A percentile compares a stretch with the other conserved stretches of the same genome.
These are phyloP conservation scores for Gigaspora rosea DNA, from an alignment of 192 early-diverging fungal genomes.

Conservation along the genomic window DNA sequence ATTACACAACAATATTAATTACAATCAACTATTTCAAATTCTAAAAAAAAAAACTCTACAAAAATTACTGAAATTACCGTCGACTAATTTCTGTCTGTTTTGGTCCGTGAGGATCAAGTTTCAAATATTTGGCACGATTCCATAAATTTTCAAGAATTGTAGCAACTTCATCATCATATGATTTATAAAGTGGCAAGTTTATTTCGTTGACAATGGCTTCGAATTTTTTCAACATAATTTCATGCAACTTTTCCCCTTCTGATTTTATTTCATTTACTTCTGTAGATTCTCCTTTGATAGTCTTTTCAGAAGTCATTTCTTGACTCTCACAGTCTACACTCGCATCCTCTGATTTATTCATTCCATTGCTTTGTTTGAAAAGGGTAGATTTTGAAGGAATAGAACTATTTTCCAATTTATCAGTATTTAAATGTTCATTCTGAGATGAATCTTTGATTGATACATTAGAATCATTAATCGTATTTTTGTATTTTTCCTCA, in stretches of 20 bases:
- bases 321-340: too few species aligned
- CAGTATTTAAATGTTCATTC: neutral
- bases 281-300: neutral
- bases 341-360: too few species aligned
- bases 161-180: conserved; percentile 77
- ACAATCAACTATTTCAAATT: neutral
- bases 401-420: neutral
- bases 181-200: conserved; percentile 84
- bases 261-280: neutral
- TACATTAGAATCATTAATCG: neutral
- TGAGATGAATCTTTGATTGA: neutral
- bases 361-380: too few species aligned
- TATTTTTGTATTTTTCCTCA: neutral
- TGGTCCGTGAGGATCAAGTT: conserved; percentile 87
- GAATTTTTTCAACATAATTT: conserved; percentile 52
- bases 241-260: conserved; percentile 6
- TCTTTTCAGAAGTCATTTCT: neutral
- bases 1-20: neutral
- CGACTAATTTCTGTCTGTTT: conserved; percentile 73
- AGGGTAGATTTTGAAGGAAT: too few species aligned
- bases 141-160: conserved; percentile 72
- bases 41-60: neutral
- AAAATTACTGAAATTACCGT: conserved; percentile 46
- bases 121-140: conserved; percentile 80
- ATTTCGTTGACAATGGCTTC: conserved; percentile 77